Evolutionary conservation across 768 basidiomycete genomes (phyloP).

Genomic region (Dendrothele bispora): DNA sequence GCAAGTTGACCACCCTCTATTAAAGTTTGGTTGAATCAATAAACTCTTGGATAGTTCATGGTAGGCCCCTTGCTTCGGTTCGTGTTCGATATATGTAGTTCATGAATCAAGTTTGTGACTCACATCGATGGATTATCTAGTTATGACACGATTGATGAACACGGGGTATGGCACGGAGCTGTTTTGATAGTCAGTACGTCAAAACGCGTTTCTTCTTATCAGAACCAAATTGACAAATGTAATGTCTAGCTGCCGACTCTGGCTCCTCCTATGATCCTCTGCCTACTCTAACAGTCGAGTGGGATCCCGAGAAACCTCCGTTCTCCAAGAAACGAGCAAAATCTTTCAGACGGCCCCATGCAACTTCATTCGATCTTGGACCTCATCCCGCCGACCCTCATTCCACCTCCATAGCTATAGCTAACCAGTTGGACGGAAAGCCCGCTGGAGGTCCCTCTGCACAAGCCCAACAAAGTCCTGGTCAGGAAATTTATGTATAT

Average conservation of each 20-base stretch:
- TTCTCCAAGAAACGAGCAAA: slow-evolving; percentile 6
- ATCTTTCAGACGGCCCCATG: slow-evolving; percentile 15
- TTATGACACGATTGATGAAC: slow-evolving; percentile 83
- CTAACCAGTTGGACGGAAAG: slow-evolving; percentile 19
- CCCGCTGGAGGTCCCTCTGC: slow-evolving; percentile 29
- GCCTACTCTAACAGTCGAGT: slow-evolving; percentile 68
- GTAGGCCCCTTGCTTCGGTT: slow-evolving; percentile 79
- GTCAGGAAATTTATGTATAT: slow-evolving; percentile 77
- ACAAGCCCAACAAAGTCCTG: slow-evolving; percentile 44
- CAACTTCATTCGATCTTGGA: slow-evolving; percentile 53
- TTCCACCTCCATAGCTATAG: slow-evolving; percentile 39
- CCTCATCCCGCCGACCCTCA: slow-evolving; percentile 79
- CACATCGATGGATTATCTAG: slow-evolving; percentile 28
- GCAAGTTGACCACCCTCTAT: no score
- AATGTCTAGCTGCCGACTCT: slow-evolving; percentile 67
- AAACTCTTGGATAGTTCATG: slow-evolving; percentile 59
- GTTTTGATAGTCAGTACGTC: slow-evolving; percentile 85
- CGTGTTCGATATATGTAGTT: slow-evolving; percentile 12
- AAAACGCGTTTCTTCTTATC: background rate
- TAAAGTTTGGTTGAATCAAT: no score
- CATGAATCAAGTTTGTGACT: no score
- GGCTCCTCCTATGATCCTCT: slow-evolving; percentile 78
- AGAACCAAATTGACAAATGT: slow-evolving; percentile 1
- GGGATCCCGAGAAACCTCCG: slow-evolving; percentile 58
- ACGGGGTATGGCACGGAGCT: slow-evolving; percentile 84